These are phyloP conservation scores for Sarcodon aspratus DNA, from an alignment of 768 basidiomycete species.

Conservation along the genomic window DNA sequence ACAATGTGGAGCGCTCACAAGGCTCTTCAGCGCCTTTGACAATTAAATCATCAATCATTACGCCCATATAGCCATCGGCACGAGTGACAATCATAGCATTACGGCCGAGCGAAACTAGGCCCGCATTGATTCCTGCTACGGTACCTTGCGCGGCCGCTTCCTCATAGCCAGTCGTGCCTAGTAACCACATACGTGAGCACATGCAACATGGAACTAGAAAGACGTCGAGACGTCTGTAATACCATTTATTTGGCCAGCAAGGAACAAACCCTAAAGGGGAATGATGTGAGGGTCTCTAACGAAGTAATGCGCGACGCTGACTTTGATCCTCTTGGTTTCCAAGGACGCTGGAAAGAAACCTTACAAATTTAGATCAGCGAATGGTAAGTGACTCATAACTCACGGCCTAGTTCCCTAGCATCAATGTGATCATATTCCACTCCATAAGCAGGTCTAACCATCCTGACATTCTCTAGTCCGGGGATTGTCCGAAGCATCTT, in stretches of 20 bases:
- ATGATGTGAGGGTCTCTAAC: not conserved
- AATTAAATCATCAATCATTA: constrained; percentile 88
- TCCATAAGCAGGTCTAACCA: constrained; percentile 81
- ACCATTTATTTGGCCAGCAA: constrained; percentile 89
- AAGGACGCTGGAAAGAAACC: constrained; percentile 43
- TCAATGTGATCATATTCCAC: constrained; percentile 91
- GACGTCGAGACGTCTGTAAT: not conserved
- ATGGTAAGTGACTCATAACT: constrained; percentile 16
- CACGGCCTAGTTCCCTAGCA: constrained; percentile 67
- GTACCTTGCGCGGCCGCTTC: constrained; percentile 88
- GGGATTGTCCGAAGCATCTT: constrained; percentile 75
- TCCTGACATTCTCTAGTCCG: constrained; percentile 75
- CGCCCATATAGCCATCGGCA: constrained; percentile 82
- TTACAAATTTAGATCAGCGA: not conserved
- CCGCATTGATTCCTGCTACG: constrained; percentile 86
- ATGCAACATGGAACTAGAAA: not conserved
- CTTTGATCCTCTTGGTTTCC: constrained; percentile 77
- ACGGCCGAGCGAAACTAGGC: constrained; percentile 44
- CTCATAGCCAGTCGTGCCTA: constrained; percentile 88
- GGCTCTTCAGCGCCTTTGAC: constrained; percentile 87
- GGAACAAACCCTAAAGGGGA: constrained; percentile 56
- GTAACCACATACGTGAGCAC: constrained; percentile 8
- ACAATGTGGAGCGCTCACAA: constrained; percentile 31
- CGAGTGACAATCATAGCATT: constrained; percentile 58
- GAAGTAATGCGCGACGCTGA: constrained; percentile 10